Base-by-base conservation (phyloP, 495 filamentous ascomycete genomes). In the Neurospora tetrasperma region DNA sequence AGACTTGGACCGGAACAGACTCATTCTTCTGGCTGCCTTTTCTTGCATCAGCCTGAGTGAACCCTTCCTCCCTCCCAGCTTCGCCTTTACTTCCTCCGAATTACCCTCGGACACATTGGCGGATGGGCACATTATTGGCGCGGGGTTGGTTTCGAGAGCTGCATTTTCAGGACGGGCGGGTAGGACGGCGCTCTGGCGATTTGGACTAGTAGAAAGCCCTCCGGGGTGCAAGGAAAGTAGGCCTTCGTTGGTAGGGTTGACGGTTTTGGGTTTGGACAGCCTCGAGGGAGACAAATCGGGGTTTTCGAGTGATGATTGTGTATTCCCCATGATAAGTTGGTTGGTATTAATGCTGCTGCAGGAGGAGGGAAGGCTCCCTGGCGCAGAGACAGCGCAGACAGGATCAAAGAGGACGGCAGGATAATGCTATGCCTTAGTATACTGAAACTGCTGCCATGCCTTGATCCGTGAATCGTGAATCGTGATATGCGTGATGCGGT, bases 221-320 rank as follows among this genome's bases (percentile, higher is more conserved):
- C 73, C 77, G 40, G 81, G 74, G 74, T 76, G 83, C 73, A 84
- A 81, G 79, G 18, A 27, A 66, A 35, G 54, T 66, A 85, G 82
- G 74, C 82, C 81, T 80, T 81, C 80, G 82, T 84, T 80, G 42
- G 80, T 76, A 81, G 80, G 82, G 70, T 80, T 82, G 70, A 78
- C 78, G 62, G 79, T 84, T 72, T 80, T 84, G 62, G 85, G 84
- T 76, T 86, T 86, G 43, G 84, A 86, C 70, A 86, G 77, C 77
- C 79, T 85, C 72, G 85, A 84, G 73, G 54, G 54, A 62, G 54
- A 62, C 23, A 27, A 31, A 38, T 38, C 35, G 35, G 35, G 54
- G 54, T 27, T 66, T 66, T 66, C 78, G 78, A 85, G 83, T 46
- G 76, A 71, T 72, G 85, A 86, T 71, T 83, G 79, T 35, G 81